Percentiles rank a stretch among this genome's conserved stretches.
phyloP scores from a whole-genome alignment of 169 alveolate genomes.

The Plasmodium coatneyi region DNA sequence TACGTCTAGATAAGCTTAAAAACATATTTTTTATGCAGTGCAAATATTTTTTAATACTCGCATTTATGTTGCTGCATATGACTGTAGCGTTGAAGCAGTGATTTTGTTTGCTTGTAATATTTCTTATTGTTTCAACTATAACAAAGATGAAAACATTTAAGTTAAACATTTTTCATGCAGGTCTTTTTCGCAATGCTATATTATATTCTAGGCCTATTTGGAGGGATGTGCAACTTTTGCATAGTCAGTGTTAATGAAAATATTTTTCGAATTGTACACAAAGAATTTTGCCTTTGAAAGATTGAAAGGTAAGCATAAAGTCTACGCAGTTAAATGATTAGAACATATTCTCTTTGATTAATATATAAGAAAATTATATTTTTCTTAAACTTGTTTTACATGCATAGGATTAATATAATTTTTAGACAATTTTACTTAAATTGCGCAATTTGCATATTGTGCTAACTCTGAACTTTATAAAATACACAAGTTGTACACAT shows the following conservation, averaged over 20 bases:
- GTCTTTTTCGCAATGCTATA: not conserved
- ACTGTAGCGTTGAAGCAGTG: not conserved
- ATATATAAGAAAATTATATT: not conserved
- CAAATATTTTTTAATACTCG: not conserved
- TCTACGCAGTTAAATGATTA: not conserved
- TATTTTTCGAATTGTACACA: not conserved
- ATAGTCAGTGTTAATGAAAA: not conserved
- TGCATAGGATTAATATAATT: not conserved
- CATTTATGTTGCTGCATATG: not conserved
- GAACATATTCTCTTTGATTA: not conserved
- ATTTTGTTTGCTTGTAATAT: not conserved
- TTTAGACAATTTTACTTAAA: not conserved
- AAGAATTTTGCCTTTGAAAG: not conserved
- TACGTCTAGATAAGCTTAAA: not conserved
- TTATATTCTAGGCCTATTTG: not conserved
- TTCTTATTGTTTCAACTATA: not conserved
- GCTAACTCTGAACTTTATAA: not conserved
- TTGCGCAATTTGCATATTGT: not conserved
- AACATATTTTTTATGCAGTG: not conserved
- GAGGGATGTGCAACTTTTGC: not conserved
- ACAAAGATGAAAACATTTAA: not conserved
- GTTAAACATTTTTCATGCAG: not conserved
- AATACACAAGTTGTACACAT: not conserved
- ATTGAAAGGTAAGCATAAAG: not conserved
- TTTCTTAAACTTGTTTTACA: conserved; percentile 9